Evolutionary conservation across 305 asterid genomes (phyloP), one percentile per base, ranked within the genome.

Genomic region (Ruellia speciosa): DNA sequence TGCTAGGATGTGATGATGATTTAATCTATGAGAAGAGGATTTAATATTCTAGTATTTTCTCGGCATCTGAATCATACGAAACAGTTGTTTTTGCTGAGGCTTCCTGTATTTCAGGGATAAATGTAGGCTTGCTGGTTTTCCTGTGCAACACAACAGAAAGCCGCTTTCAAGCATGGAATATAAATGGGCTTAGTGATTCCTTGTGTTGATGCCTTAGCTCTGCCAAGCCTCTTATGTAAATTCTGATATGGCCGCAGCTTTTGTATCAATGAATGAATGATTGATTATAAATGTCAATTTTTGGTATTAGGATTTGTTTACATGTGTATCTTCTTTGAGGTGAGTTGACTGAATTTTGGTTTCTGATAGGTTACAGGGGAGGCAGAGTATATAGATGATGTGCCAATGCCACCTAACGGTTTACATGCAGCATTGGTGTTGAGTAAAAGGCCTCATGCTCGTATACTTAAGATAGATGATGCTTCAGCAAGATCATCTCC

Each of bases 381-480:
- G 80, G 96, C 96, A 28, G 98, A 92, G 77, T 92, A 92, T 67
- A 79, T 95, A 35, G 98, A 92, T 77, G 98, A 92, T 70, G 80
- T 69, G 39, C 90, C 92, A 56, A 79, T 84, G 87, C 98, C 98
- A 60, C 93, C 88, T 16, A 85, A 84, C 39, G 33, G 93, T 54
- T 75, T 90, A 64, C 87, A 82, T 74, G 98, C 96, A 65, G 87
- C 94, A 62, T 65, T 76, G 52, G 57, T 90, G 53, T 69, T 90
- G 72, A 90, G 98, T 67, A 85, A 73, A 73, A 92, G 85, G 72
- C 90, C 98, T 69, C 94, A 88, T 75, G 98, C 96, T 56, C 90
- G 93, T 55, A 72, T 92, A 72, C 75, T 85, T 65, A 67, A 77
- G 0, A 78, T 92, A 54, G 93, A 85, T 24, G 93, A 92, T 69